Conservation (phyloP, 1,284 basidiomycete genomes). For the Puccinia triticina region DNA sequence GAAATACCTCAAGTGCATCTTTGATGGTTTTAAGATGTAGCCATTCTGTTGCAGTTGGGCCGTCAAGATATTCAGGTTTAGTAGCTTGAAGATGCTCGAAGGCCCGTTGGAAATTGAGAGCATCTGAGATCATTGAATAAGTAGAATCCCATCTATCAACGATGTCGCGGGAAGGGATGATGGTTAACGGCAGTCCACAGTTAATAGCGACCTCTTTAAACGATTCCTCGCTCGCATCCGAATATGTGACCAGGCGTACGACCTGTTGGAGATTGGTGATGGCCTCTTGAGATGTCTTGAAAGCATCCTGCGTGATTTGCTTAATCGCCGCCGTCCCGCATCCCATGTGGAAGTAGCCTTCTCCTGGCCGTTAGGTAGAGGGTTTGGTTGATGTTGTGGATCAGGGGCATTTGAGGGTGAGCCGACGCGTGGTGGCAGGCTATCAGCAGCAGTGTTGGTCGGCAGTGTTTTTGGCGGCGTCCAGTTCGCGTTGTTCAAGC, state of each 20-base stretch:
- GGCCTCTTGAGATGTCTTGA: neutral
- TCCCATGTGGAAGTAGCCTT: conserved; percentile 14
- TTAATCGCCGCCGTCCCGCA: neutral
- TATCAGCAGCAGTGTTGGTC: no score
- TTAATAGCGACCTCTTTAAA: neutral
- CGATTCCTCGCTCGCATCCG: neutral
- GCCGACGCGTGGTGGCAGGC: no score
- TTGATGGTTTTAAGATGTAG: neutral
- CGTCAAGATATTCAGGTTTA: neutral
- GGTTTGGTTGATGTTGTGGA: no score
- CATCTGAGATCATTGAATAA: conserved; percentile 14
- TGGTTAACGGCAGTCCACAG: neutral
- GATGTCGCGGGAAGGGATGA: neutral
- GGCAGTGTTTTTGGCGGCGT: neutral
- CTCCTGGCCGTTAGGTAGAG: neutral
- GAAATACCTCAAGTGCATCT: conserved; percentile 11
- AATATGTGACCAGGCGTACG: neutral
- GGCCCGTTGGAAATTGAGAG: neutral
- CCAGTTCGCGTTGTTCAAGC: neutral
- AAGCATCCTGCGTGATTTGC: neutral
- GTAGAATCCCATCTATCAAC: neutral
- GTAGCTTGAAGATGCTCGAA: conserved; percentile 13
- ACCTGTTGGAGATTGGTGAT: neutral
- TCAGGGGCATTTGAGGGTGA: no score
- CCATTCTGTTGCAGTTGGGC: conserved; percentile 12